Evolutionary conservation across 306 rosid genomes (phyloP), one percentile per base, ranked within the genome.

Genomic region (Dryas octopetala): DNA sequence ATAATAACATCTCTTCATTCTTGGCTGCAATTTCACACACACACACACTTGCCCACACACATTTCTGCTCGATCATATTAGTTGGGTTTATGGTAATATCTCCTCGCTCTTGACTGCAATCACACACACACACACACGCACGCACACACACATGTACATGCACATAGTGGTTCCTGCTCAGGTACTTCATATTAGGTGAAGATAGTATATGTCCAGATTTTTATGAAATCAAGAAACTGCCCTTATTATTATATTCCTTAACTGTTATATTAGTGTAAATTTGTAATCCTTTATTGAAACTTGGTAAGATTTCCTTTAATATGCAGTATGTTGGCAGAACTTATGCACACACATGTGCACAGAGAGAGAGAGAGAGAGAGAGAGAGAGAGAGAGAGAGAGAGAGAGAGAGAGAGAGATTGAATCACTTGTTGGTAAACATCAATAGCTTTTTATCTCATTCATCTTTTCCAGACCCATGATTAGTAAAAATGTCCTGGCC

Each of bases 1-100:
- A 95, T 79, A 95, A 64, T 73, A 63, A 62, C 40, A 62, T 81
- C 72, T 77, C 68, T 83, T 71, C 49, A 32, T 73, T 78, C 28
- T 44, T 46, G 32, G 43, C 51, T 45, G 15, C 26, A 72, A 32
- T 9, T 45, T 7, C 17, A 13, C 61, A 51, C 52, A 45, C 53
- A 15, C 74, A 45, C 53, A 1, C 23, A 2, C 44, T 8, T 2
- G 3, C 5, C 11, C 74, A 32, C 48, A 7, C n/a, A 15, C 74
- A 71, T n/a, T 53, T 49, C 48, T 40, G 47, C 48, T 41, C 51
- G 38, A 6, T 52, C 49, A 16, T 59, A 23, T 6, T 38, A 62
- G 23, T 23, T 38, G 66, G 40, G 38, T 17, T 62, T 38, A 38
- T 4, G 66, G 40, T 62, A 7, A 63, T 7, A 63, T 15, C 23